phyloP scores from a whole-genome alignment of 73 alveolate genomes.

The Paramecium pentaurelia region DNA sequence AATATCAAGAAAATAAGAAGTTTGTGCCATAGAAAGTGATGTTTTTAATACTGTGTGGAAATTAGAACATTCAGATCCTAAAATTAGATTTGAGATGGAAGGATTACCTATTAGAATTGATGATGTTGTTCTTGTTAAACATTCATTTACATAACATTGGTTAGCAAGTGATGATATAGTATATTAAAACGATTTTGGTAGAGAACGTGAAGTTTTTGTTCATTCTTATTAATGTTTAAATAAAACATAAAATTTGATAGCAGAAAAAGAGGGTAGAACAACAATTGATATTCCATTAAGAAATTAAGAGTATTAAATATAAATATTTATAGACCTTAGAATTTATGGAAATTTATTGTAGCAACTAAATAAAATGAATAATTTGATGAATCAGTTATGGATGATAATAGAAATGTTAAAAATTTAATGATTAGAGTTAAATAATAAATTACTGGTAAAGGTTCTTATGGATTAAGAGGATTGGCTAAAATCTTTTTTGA shows the following conservation, averaged over 20 bases:
- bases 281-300: conserved; percentile 61
- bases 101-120: conserved; percentile 47
- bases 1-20: conserved; percentile 58
- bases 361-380: neutral
- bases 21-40: conserved; percentile 30
- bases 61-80: conserved; percentile 57
- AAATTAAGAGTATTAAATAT: conserved; percentile 21
- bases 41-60: conserved; percentile 52
- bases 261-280: conserved; percentile 60
- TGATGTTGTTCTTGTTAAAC: conserved; percentile 54
- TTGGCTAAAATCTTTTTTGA: conserved; percentile 10
- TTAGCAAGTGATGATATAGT: conserved; percentile 56
- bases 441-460: conserved; percentile 10
- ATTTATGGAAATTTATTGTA: conserved; percentile 26
- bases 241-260: conserved; percentile 54
- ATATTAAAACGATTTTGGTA: conserved; percentile 56
- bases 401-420: conserved; percentile 53
- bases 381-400: conserved; percentile 51
- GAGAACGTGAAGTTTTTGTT: conserved; percentile 57
- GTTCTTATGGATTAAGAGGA: conserved; percentile 51
- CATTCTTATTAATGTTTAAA: conserved; percentile 57
- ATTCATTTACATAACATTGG: conserved; percentile 55
- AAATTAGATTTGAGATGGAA: conserved; percentile 55
- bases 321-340: neutral
- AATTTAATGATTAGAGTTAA: conserved; percentile 2